Conservation (phyloP, 164 flowering plant genomes). For the Warburgia ugandensis region DNA sequence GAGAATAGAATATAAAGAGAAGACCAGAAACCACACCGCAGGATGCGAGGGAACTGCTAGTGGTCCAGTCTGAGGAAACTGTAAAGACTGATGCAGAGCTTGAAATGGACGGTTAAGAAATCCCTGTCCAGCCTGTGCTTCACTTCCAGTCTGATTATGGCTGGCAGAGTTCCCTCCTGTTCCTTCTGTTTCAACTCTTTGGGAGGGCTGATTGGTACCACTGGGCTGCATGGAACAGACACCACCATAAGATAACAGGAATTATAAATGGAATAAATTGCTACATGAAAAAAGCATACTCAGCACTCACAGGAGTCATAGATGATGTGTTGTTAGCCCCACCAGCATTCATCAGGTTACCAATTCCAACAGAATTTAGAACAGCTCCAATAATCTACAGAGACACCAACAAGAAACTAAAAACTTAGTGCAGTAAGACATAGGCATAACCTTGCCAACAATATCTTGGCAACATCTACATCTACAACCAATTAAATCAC, state of each 20-base stretch:
- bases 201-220: constrained; percentile 32
- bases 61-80: constrained; percentile 48
- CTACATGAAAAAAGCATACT: neutral
- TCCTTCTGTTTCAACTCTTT: constrained; percentile 46
- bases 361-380: constrained; percentile 74
- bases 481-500: neutral
- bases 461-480: neutral
- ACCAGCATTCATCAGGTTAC: constrained; percentile 31
- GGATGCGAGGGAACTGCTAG: constrained; percentile 53
- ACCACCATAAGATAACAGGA: neutral
- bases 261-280: neutral
- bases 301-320: constrained; percentile 36
- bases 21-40: constrained; percentile 29
- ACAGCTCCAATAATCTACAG: constrained; percentile 87
- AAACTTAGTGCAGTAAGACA: neutral
- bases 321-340: constrained; percentile 29
- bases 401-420: constrained; percentile 2
- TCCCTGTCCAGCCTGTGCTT: constrained; percentile 32
- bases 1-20: neutral
- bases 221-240: constrained; percentile 27
- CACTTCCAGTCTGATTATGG: constrained; percentile 44
- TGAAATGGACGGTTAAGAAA: constrained; percentile 32
- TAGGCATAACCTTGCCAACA: neutral
- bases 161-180: constrained; percentile 23
- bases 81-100: constrained; percentile 41